phyloP scores from a whole-genome alignment of 345 rosid species.

The Hevea brasiliensis region DNA sequence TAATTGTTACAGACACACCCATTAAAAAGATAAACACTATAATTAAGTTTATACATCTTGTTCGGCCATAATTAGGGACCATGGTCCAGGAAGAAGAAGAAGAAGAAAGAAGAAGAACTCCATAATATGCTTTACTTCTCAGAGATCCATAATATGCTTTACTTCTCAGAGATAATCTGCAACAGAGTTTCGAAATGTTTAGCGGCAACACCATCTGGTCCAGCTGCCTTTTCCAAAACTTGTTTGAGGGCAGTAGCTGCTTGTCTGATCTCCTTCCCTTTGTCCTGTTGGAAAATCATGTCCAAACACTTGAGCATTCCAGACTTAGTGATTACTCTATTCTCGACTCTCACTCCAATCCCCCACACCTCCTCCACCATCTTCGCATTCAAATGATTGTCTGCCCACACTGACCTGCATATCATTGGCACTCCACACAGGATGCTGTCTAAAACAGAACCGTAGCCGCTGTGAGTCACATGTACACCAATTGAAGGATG shows the following conservation, averaged over 20 bases:
- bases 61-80: too few relatives aligned
- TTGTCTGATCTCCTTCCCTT: not conserved
- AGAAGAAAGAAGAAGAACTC: too few relatives aligned
- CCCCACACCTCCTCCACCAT: slow-evolving; percentile 55
- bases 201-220: not conserved
- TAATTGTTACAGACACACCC: too few relatives aligned
- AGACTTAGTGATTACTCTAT: slow-evolving; percentile 2
- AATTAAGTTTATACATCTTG: too few relatives aligned
- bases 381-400: slow-evolving; percentile 47
- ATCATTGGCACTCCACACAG: slow-evolving; percentile 59
- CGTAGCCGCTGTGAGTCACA: slow-evolving; percentile 38
- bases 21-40: too few relatives aligned
- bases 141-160: too few relatives aligned
- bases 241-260: not conserved
- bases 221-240: not conserved
- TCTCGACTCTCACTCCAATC: slow-evolving; percentile 43
- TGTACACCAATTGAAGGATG: slow-evolving; percentile 5
- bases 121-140: too few relatives aligned
- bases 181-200: not conserved
- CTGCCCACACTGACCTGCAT: slow-evolving; percentile 55
- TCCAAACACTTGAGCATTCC: not conserved
- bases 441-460: slow-evolving; percentile 53
- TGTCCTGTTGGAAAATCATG: not conserved
- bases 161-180: not conserved
- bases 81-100: too few relatives aligned